phyloP scores from a whole-genome alignment of 345 rosid genomes.

The Garcia nutans region DNA sequence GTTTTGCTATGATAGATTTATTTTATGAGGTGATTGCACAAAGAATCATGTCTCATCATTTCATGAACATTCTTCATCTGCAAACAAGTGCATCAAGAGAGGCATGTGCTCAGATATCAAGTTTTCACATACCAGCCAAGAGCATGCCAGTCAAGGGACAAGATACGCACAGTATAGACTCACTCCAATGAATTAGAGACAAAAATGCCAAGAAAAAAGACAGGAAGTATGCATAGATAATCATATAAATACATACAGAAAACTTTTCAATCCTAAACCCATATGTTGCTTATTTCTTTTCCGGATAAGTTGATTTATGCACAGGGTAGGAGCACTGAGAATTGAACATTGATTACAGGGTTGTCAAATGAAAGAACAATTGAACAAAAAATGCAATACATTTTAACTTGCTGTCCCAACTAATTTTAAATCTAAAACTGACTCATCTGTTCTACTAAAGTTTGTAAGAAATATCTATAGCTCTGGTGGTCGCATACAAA shows the following conservation, averaged over 20 bases:
- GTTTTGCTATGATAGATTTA: slow-evolving; percentile 19
- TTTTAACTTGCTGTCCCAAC: not conserved
- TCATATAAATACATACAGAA: not conserved
- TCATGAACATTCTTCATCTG: not conserved
- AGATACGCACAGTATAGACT: not conserved
- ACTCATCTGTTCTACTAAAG: not conserved
- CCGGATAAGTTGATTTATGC: not conserved
- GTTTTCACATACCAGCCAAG: not conserved
- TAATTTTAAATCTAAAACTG: too few relatives aligned
- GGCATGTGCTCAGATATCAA: not conserved
- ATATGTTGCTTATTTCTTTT: not conserved
- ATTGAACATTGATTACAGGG: not conserved
- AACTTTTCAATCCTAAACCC: not conserved
- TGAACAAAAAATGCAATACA: not conserved
- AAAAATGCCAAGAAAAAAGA: not conserved
- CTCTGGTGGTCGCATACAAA: not conserved
- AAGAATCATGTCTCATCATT: not conserved
- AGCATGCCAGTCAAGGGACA: not conserved
- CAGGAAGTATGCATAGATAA: not conserved
- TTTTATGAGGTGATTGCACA: not conserved
- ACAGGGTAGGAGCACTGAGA: not conserved
- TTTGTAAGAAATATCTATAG: not conserved
- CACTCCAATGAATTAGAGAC: not conserved
- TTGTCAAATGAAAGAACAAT: not conserved
- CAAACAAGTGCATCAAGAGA: not conserved